Evolutionary conservation across 2,329 filamentous ascomycete genomes (phyloP), one percentile per base, ranked within the genome.

Genomic region (Diaporthe ampelina): DNA sequence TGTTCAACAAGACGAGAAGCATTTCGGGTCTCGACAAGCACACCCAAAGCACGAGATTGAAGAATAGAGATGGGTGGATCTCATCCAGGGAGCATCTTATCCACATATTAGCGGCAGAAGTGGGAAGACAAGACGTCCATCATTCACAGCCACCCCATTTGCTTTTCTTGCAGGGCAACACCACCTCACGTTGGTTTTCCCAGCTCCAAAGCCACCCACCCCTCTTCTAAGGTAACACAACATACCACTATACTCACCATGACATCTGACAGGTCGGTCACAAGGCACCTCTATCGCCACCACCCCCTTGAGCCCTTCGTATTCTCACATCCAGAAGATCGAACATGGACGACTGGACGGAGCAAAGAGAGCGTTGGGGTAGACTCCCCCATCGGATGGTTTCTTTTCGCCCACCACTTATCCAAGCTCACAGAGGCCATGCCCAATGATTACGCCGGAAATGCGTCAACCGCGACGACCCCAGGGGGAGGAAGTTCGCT

Each of bases 261-360:
- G 24, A 29, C 11, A 50, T 48, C 59, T 65, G 59, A 65, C 59
- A 65, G 59, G 59, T 65, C 26, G 19, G 11, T 21, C 57, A 19
- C 37, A 45, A 9, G 15, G 43, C 43, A 15, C 43, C 43, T 21
- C 43, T 21, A 19, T 5, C 43, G 43, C 17, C 15, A 45, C 0
- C 8, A 4, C 19, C 59, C 26, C 10, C 32, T 24, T 29, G 29
- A 35, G 21, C 57, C 21, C 26, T 48, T 45, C 24, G 26, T 48
- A 7, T 32, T 26, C 24, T 48, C 59, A 26, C 40, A 48, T 65
- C 19, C 59, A 17, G 26, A 65, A 26, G 26, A 35, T 26, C 26
- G 24, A n/a, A 48, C 9, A 65, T 65, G 26, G 19, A 10, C 40
- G 24, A 63, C 15, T 58, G 32, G n/a, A 26, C 32, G 19, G 29